These are phyloP conservation scores for Sphaerosporella brunnea DNA, from an alignment of 495 filamentous ascomycete species.

Conservation along the genomic window DNA sequence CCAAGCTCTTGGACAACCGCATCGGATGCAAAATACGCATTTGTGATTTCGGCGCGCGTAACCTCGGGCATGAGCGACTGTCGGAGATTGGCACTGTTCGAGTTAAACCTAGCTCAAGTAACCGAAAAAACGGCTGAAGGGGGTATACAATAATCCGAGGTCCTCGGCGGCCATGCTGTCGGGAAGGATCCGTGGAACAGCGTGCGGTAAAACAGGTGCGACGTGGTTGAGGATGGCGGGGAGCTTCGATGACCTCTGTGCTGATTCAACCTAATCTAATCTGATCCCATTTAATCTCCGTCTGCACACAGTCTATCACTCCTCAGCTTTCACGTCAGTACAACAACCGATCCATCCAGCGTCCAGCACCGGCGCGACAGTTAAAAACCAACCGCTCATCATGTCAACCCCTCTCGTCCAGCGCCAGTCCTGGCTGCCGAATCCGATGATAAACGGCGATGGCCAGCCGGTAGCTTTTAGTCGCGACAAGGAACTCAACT, in stretches of 20 bases:
- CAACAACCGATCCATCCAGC: background rate
- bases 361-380: background rate
- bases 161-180: background rate
- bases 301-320: background rate
- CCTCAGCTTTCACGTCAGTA: too few species aligned
- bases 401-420: background rate
- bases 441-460: background rate
- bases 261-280: background rate
- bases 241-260: background rate
- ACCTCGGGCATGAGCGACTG: background rate
- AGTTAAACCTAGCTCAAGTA: background rate
- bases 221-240: background rate
- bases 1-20: background rate
- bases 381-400: background rate
- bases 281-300: background rate
- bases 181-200: background rate
- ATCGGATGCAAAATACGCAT: background rate
- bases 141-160: background rate
- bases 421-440: background rate
- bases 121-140: background rate
- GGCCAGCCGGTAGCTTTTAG: background rate
- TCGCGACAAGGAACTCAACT: too few species aligned
- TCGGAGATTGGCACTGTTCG: background rate
- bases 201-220: too few species aligned
- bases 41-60: background rate